phyloP scores from a whole-genome alignment of 73 alveolate species.

The Paramecium octaurelia region DNA sequence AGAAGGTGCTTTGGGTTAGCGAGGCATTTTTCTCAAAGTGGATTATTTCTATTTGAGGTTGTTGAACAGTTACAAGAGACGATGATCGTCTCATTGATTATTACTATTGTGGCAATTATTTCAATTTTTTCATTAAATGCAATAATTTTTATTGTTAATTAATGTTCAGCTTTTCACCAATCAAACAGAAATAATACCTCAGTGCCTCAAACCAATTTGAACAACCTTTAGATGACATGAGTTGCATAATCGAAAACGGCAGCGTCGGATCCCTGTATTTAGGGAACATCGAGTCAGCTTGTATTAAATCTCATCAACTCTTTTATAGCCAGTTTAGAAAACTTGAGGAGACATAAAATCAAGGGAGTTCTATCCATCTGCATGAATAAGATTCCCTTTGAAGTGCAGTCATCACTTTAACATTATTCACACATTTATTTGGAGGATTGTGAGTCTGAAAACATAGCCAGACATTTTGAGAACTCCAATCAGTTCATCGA shows the following conservation, averaged over 20 bases:
- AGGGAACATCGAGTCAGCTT: constrained; percentile 10
- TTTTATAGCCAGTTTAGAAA: not conserved
- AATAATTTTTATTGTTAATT: constrained; percentile 18
- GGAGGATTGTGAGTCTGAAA: constrained; percentile 24
- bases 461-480: constrained; percentile 28
- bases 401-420: not conserved
- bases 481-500: not conserved
- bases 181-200: not conserved
- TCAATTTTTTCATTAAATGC: not conserved
- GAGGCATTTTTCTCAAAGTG: not conserved
- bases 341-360: constrained; percentile 1
- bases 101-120: not conserved
- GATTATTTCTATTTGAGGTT: not conserved
- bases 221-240: constrained; percentile 7
- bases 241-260: constrained; percentile 9
- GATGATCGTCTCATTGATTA: not conserved
- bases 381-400: constrained; percentile 18
- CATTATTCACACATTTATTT: constrained; percentile 17
- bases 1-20: not conserved
- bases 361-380: constrained; percentile 35
- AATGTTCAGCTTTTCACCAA: not conserved
- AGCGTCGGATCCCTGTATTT: not conserved
- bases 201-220: not conserved
- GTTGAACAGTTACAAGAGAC: not conserved
- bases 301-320: not conserved